phyloP scores from a whole-genome alignment of 164 flowering plant species.

The Hamamelis virginiana region DNA sequence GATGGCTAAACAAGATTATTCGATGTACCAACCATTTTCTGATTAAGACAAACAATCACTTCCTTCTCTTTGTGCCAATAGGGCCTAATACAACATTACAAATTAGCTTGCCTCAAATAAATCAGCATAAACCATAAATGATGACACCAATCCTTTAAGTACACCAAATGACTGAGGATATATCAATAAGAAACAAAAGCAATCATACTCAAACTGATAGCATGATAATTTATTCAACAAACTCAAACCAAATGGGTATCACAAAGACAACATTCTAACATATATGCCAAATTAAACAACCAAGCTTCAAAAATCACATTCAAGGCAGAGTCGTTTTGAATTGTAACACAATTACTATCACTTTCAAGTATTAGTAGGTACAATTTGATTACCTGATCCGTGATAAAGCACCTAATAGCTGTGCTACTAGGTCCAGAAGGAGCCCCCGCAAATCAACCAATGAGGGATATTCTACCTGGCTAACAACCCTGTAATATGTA shows the following conservation, averaged over 20 bases:
- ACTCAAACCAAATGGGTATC: background rate
- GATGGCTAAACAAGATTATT: too few relatives aligned
- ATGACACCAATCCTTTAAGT: background rate
- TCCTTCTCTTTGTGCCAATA: background rate
- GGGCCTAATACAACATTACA: background rate
- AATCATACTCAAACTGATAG: background rate
- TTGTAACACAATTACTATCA: background rate
- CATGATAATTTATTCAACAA: background rate
- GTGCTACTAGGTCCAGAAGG: conserved; percentile 93
- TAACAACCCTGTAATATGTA: conserved; percentile 78
- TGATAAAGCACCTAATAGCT: conserved; percentile 94
- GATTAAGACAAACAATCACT: background rate
- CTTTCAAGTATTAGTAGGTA: background rate
- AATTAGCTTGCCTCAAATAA: background rate
- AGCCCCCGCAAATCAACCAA: conserved; percentile 93
- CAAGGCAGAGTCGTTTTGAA: background rate
- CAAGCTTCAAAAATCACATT: background rate
- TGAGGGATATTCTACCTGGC: conserved; percentile 97
- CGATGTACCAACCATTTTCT: too few relatives aligned
- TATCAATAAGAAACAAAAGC: background rate
- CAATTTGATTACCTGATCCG: conserved; percentile 73
- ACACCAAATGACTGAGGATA: background rate
- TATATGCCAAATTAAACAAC: background rate
- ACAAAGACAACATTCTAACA: background rate
- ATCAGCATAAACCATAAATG: background rate